Percentiles rank a stretch among this genome's conserved stretches.
Conservation (phyloP, 805 yeast species). For the Scheffersomyces stipitis region DNA sequence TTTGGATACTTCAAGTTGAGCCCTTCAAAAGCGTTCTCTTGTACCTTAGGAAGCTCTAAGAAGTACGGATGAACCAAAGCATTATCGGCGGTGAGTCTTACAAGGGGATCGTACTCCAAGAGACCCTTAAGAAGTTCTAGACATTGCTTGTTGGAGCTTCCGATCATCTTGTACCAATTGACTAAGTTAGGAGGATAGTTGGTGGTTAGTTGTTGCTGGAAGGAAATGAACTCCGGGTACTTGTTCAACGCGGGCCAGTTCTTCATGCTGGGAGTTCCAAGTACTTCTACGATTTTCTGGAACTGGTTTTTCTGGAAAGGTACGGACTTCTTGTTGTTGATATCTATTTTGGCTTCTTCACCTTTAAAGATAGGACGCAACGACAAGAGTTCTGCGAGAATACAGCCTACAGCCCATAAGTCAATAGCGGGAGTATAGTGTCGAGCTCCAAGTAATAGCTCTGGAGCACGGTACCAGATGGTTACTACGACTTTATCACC, state of each 20-base stretch:
- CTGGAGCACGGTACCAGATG: conserved; percentile 96
- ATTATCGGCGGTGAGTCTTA: conserved; percentile 72
- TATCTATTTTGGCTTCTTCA: conserved; percentile 93
- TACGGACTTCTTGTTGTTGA: conserved; percentile 74
- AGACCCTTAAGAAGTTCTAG: conserved; percentile 61
- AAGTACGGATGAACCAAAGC: conserved; percentile 81
- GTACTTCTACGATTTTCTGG: conserved; percentile 85
- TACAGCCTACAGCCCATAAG: conserved; percentile 95
- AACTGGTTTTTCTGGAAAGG: conserved; percentile 94
- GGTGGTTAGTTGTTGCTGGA: conserved; percentile 52
- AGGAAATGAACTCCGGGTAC: conserved; percentile 74
- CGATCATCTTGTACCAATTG: conserved; percentile 84
- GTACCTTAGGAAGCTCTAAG: conserved; percentile 63
- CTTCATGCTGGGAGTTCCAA: conserved; percentile 82
- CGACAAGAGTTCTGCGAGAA: conserved; percentile 85
- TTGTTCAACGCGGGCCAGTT: conserved; percentile 76
- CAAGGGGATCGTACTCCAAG: conserved; percentile 80
- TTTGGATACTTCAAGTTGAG: conserved; percentile 75
- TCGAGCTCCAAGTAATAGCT: conserved; percentile 81
- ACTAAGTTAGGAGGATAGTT: conserved; percentile 68
- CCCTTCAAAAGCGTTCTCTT: conserved; percentile 78
- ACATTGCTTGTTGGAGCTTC: conserved; percentile 71
- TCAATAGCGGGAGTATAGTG: conserved; percentile 93
- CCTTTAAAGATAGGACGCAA: conserved; percentile 94
- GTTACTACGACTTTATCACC: conserved; percentile 97